Evolutionary conservation across 2,329 filamentous ascomycete species (phyloP).

Genomic region (Phialocephala subalpina): DNA sequence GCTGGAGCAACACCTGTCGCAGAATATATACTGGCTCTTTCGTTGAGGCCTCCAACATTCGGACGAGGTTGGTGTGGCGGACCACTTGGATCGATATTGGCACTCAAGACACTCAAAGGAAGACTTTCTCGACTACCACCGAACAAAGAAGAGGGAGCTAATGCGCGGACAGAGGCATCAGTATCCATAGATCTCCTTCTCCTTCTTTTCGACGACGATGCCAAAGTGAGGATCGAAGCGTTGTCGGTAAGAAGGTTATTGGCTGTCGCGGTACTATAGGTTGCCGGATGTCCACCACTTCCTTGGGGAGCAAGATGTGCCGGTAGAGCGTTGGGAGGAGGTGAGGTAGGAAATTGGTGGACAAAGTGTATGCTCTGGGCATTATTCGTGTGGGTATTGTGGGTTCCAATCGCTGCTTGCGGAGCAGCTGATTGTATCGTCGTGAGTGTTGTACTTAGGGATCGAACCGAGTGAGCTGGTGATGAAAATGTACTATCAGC

Average conservation of each 20-base stretch:
- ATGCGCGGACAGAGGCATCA: constrained; percentile 82
- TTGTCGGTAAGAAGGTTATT: constrained; percentile 86
- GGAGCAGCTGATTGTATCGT: constrained; percentile 82
- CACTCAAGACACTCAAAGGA: constrained; percentile 79
- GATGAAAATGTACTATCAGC: constrained; percentile 83
- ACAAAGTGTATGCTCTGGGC: constrained; percentile 62
- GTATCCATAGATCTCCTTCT: constrained; percentile 84
- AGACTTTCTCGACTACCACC: constrained; percentile 83
- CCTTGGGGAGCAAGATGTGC: constrained; percentile 66
- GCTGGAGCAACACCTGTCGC: constrained; percentile 72
- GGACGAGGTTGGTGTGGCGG: constrained; percentile 62
- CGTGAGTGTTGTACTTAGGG: constrained; percentile 83
- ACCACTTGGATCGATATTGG: constrained; percentile 66
- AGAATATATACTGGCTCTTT: constrained; percentile 85
- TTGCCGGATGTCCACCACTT: constrained; percentile 65
- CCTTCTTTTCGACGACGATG: constrained; percentile 81
- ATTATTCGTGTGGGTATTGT: constrained; percentile 41
- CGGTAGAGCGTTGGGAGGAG: constrained; percentile 77
- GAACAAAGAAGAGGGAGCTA: constrained; percentile 85
- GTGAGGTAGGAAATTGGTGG: constrained; percentile 69
- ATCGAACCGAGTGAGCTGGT: constrained; percentile 81
- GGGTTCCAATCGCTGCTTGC: constrained; percentile 51
- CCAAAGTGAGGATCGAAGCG: constrained; percentile 84
- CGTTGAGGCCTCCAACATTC: constrained; percentile 53
- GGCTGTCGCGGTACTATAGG: constrained; percentile 80